Evolutionary conservation across 139 green algal genomes (phyloP).

Genomic region (Closterium sp.): DNA sequence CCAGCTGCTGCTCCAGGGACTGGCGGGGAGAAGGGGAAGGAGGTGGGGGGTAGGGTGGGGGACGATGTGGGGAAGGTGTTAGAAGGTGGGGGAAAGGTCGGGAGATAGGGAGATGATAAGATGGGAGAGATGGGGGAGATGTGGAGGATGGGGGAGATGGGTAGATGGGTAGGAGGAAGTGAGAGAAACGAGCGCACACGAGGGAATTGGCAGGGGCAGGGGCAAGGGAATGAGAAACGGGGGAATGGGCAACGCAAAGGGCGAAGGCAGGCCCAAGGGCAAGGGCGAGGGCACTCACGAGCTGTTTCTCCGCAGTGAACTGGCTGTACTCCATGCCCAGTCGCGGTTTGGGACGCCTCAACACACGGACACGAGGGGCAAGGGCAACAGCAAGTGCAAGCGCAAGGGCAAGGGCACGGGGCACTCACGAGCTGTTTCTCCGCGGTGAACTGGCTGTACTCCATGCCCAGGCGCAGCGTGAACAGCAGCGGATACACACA

Average conservation of each 20-base stretch:
- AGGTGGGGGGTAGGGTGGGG: neutral
- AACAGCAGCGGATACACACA: neutral
- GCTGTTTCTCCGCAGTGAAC: neutral
- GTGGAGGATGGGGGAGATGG: neutral
- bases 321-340: neutral
- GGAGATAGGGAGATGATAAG: neutral
- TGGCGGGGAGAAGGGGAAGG: neutral
- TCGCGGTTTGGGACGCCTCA: neutral
- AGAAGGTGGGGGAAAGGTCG: neutral
- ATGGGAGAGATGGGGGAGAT: neutral
- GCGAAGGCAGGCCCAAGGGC: too few relatives aligned
- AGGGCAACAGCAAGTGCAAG: neutral
- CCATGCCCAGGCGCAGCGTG: neutral
- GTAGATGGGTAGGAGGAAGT: too few relatives aligned
- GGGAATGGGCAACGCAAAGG: neutral
- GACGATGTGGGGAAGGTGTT: neutral
- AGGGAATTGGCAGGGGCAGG: neutral
- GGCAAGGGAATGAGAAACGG: neutral
- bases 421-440: neutral
- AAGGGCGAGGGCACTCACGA: neutral
- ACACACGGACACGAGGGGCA: too few relatives aligned
- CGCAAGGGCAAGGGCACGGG: neutral
- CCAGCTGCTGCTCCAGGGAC: neutral
- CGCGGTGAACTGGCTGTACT: neutral
- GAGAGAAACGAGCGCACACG: too few relatives aligned